These are phyloP conservation scores for Mucor indicus DNA, from an alignment of 371 early-diverging fungal species.

Conservation along the genomic window DNA sequence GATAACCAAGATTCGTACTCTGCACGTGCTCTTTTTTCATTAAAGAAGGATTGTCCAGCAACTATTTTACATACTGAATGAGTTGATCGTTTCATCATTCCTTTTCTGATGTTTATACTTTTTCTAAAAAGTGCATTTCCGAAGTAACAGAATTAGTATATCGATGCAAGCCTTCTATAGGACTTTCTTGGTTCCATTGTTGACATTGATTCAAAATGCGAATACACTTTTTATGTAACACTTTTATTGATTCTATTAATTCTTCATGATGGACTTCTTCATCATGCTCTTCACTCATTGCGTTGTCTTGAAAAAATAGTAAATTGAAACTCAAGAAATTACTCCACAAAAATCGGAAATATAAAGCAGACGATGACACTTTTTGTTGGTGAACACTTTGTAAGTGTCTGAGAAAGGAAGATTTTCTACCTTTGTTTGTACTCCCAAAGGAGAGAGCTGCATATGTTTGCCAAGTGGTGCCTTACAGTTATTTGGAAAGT, in stretches of 20 bases:
- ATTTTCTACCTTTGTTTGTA: too few relatives aligned
- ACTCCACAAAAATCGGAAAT: too few relatives aligned
- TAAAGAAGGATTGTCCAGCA: constrained; percentile 21
- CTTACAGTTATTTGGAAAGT: too few relatives aligned
- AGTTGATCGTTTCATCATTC: neutral
- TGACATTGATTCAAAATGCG: constrained; percentile 14
- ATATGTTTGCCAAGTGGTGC: too few relatives aligned
- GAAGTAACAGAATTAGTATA: constrained; percentile 18
- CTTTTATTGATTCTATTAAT: constrained; percentile 5
- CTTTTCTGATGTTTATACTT: constrained; percentile 2
- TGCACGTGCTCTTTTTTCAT: constrained; percentile 42
- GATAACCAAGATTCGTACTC: constrained; percentile 42
- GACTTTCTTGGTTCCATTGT: constrained; percentile 9
- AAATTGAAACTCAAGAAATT: too few relatives aligned
- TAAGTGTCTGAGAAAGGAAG: too few relatives aligned
- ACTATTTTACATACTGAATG: constrained; percentile 6
- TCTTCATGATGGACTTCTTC: neutral
- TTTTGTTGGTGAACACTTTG: too few relatives aligned
- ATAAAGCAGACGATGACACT: too few relatives aligned
- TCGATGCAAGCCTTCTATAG: constrained; percentile 20
- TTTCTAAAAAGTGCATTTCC: constrained; percentile 20
- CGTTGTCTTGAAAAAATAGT: too few relatives aligned
- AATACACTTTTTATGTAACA: constrained; percentile 4
- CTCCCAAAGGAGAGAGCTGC: too few relatives aligned
- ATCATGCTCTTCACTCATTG: neutral